A percentile compares a stretch with the other conserved stretches of the same genome.
phyloP scores from a whole-genome alignment of 768 basidiomycete genomes.

The Symmetrospora coprosmae region DNA sequence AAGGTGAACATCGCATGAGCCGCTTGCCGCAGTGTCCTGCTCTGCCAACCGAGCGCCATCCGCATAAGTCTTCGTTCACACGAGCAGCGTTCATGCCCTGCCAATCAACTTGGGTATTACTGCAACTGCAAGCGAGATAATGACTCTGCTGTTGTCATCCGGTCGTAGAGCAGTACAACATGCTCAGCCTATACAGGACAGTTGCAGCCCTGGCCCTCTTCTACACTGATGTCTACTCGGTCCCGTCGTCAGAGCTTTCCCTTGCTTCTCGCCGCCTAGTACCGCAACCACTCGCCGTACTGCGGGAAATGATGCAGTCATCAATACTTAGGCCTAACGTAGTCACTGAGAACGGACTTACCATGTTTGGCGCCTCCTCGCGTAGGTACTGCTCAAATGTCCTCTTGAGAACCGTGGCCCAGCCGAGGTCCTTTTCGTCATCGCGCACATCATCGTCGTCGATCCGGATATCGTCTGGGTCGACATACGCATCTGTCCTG shows the following conservation, averaged over 20 bases:
- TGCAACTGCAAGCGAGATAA: too few relatives aligned
- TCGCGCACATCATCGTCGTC: constrained; percentile 41
- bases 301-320: neutral
- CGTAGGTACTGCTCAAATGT: constrained; percentile 87
- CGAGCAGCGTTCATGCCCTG: neutral
- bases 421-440: constrained; percentile 69
- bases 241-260: too few relatives aligned
- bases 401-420: constrained; percentile 87
- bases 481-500: neutral
- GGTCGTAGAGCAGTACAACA: too few relatives aligned
- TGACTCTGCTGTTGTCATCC: too few relatives aligned
- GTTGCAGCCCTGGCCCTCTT: too few relatives aligned
- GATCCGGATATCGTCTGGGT: constrained; percentile 24
- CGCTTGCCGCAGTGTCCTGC: neutral
- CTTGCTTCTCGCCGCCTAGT: too few relatives aligned
- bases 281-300: constrained; percentile 14
- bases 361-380: constrained; percentile 79
- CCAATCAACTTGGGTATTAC: neutral
- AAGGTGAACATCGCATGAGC: constrained; percentile 24
- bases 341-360: neutral
- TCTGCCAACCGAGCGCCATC: too few relatives aligned
- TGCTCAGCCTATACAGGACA: too few relatives aligned
- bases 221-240: too few relatives aligned
- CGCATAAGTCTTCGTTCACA: too few relatives aligned
- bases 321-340: neutral